Evolutionary conservation across 805 yeast species (phyloP).

Genomic region (Starmera quercuum): DNA sequence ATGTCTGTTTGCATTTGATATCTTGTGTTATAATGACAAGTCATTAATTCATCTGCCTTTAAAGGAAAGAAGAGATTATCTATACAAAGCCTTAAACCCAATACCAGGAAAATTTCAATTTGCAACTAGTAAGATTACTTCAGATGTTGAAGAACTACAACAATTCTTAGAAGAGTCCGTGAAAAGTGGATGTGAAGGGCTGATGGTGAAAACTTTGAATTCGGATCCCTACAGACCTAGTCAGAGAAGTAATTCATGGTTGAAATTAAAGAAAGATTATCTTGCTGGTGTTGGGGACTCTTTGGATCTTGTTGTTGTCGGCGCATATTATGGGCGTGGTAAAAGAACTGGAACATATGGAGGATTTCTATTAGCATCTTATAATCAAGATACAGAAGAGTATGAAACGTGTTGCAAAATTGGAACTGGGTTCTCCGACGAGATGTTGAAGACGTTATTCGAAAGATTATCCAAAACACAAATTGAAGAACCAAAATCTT

Average conservation of each 20-base stretch:
- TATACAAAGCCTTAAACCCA: constrained; percentile 47
- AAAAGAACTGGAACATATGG: constrained; percentile 94
- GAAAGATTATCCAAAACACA: constrained; percentile 62
- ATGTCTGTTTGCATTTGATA: constrained; percentile 88
- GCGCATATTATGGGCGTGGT: constrained; percentile 91
- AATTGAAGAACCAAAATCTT: constrained; percentile 54
- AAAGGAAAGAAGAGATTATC: constrained; percentile 56
- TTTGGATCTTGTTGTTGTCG: constrained; percentile 84
- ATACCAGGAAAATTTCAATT: constrained; percentile 74
- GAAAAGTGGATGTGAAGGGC: constrained; percentile 86
- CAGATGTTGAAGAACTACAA: constrained; percentile 70
- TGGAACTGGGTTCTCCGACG: constrained; percentile 96
- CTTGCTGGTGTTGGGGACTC: constrained; percentile 95
- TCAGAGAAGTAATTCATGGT: constrained; percentile 91
- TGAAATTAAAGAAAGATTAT: constrained; percentile 91
- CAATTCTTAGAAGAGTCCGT: constrained; percentile 82
- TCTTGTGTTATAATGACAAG: constrained; percentile 66
- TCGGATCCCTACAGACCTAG: constrained; percentile 92
- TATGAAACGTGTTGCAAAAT: constrained; percentile 94
- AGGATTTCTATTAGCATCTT: constrained; percentile 86
- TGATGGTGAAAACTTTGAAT: constrained; percentile 87
- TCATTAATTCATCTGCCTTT: constrained; percentile 62
- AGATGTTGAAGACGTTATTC: constrained; percentile 53
- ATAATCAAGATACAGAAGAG: constrained; percentile 86
- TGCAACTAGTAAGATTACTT: constrained; percentile 69